Conservation (phyloP, 441 rosid species). For the Aleurites moluccanus region DNA sequence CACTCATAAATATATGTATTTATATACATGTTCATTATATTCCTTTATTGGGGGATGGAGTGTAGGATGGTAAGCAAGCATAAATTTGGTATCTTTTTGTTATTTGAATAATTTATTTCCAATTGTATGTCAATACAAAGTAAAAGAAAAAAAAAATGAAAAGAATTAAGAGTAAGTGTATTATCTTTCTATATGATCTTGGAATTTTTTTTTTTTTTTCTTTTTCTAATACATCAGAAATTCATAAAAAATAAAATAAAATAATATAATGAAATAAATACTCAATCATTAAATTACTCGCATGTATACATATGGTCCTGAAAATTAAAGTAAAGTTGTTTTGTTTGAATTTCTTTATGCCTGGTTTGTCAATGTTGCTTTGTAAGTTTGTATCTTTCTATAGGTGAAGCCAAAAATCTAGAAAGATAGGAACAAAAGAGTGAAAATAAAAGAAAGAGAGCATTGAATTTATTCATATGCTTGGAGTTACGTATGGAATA, state of each 20-base stretch:
- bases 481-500: conserved; percentile 20
- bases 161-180: background rate
- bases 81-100: conserved; percentile 20
- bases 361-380: background rate
- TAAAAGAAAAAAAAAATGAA: background rate
- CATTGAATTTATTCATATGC: background rate
- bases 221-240: too few species aligned
- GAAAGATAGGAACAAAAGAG: conserved; percentile 5
- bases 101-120: conserved; percentile 28
- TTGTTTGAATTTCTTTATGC: background rate
- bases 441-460: background rate
- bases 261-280: too few species aligned
- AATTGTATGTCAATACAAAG: conserved; percentile 25
- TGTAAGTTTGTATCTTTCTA: background rate
- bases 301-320: too few species aligned
- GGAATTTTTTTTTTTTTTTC: too few species aligned
- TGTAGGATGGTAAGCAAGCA: background rate
- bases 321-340: conserved; percentile 5
- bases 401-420: conserved; percentile 7
- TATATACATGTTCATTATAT: conserved; percentile 22
- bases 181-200: conserved; percentile 13
- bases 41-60: conserved; percentile 4
- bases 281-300: too few species aligned
- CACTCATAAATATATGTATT: background rate
- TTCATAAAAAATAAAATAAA: too few species aligned